Conservation (phyloP, 106 monocot species). For the Apostasia ramifera region DNA sequence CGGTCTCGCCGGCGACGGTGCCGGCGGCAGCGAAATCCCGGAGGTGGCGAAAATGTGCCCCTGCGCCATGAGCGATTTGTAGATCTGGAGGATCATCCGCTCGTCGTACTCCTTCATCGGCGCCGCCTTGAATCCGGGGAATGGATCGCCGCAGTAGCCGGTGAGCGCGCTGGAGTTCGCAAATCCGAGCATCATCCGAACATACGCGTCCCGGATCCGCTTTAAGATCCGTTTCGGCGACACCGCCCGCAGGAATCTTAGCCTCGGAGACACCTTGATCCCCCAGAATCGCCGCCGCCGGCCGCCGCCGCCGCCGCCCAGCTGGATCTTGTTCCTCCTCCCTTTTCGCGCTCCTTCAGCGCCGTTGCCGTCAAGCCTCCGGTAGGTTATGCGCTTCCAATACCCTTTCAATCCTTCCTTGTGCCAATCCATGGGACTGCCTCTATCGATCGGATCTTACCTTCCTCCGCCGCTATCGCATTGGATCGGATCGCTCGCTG, state of each 20-base stretch:
- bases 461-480: no score
- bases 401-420: slow-evolving; percentile 26
- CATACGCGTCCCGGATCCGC: slow-evolving; percentile 54
- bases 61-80: slow-evolving; percentile 34
- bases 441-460: neutral
- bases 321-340: slow-evolving; percentile 3
- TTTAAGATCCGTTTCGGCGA: slow-evolving; percentile 26
- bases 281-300: slow-evolving; percentile 23
- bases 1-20: neutral
- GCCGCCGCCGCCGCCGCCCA: slow-evolving; percentile 5
- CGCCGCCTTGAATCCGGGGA: slow-evolving; percentile 10
- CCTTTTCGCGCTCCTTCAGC: neutral
- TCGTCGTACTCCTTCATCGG: slow-evolving; percentile 54
- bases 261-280: slow-evolving; percentile 13
- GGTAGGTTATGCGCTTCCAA: slow-evolving; percentile 30
- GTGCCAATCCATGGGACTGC: slow-evolving; percentile 11
- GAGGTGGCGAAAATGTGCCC: slow-evolving; percentile 15
- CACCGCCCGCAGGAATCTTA: slow-evolving; percentile 17
- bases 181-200: slow-evolving; percentile 51
- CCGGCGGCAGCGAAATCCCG: neutral
- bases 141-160: slow-evolving; percentile 11
- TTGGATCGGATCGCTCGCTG: no score
- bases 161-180: slow-evolving; percentile 15
- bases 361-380: slow-evolving; percentile 15
- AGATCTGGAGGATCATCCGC: slow-evolving; percentile 48